These are phyloP conservation scores for Mucuna pruriens DNA, from an alignment of 306 rosid species.

Conservation along the genomic window DNA sequence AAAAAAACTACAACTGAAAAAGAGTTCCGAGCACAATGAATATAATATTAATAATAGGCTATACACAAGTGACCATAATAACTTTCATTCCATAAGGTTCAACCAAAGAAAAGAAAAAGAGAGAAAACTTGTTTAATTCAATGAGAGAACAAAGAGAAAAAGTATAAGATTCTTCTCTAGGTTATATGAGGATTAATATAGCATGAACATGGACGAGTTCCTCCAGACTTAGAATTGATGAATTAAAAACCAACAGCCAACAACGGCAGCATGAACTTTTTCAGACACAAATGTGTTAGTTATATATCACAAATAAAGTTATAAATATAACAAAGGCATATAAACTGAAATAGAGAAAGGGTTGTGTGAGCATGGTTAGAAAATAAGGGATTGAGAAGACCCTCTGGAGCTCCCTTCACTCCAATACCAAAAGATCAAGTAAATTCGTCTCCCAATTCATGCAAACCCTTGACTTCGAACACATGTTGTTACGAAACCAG, in stretches of 20 bases:
- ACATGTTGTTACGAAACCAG: background rate
- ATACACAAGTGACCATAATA: background rate
- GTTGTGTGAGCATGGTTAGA: background rate
- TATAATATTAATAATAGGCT: background rate
- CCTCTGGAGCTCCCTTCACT: slow-evolving; percentile 49
- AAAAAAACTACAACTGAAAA: too few relatives aligned
- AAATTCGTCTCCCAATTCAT: slow-evolving; percentile 58
- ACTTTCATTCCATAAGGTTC: background rate
- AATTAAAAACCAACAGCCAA: too few relatives aligned
- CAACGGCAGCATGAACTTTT: too few relatives aligned
- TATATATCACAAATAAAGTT: too few relatives aligned
- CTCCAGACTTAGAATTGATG: too few relatives aligned
- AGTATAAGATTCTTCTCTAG: too few relatives aligned
- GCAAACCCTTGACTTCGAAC: slow-evolving; percentile 50
- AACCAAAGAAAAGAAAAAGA: too few relatives aligned
- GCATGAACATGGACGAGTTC: too few relatives aligned
- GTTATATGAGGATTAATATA: too few relatives aligned
- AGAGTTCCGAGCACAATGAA: too few relatives aligned
- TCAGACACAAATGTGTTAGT: too few relatives aligned
- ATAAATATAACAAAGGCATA: too few relatives aligned
- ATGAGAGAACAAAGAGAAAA: background rate
- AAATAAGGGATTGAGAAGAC: background rate
- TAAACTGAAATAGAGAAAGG: background rate
- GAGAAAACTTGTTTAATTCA: background rate
- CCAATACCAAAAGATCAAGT: slow-evolving; percentile 58